Base-by-base conservation (phyloP, 129 eudicot species). In the Gnaphalium uliginosum region DNA sequence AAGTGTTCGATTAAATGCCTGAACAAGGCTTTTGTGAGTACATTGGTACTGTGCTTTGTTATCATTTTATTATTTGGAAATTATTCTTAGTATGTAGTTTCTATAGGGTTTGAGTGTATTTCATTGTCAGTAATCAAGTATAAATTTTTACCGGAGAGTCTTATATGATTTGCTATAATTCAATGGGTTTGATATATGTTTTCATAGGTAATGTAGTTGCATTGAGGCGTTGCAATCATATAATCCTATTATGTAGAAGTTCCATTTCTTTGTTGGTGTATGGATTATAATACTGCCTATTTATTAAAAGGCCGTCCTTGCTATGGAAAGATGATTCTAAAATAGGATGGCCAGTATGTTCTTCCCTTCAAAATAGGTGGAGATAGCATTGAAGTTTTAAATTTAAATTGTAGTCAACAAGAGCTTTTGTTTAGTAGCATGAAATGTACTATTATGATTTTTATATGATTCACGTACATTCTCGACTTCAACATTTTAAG, bases 1-100 rank as follows among this genome's bases (percentile, higher is more conserved):
- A 29, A 53, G 19, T 72, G 76, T 72, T 30, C 21, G 76, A 72
- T 56, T 53, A 72, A 56, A 32, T 54, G 76, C 51, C 32, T 72
- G 51, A 53, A 72, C 53, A 9, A 54, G 51, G 30, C 9, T 30
- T 56, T 54, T 72, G 65, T 23, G 21, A 66, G 66, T 19, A 19
- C 26, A 2, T 19, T 72, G 76, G 21, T 72, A 22, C 13, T 14
- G 51, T 56, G 33, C 17, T 56, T 72, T 32, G 30, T 56, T 30
- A 72, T 72, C 4, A 32, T 25, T 21, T 3, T 25, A 0, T 51
- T n/a, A 51, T 50, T 29, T 24, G 17, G 27, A 50, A 41, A 48
- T 24, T 26, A 46, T 6, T 29, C 5, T 5, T 30, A 18, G 22
- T 18, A 8, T 4, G 69, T 64, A 64, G 43, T 5, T 64, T 5